A percentile compares a stretch with the other conserved stretches of the same genome.
phyloP scores from a whole-genome alignment of 768 basidiomycete genomes.

The Astraeus odoratus region DNA sequence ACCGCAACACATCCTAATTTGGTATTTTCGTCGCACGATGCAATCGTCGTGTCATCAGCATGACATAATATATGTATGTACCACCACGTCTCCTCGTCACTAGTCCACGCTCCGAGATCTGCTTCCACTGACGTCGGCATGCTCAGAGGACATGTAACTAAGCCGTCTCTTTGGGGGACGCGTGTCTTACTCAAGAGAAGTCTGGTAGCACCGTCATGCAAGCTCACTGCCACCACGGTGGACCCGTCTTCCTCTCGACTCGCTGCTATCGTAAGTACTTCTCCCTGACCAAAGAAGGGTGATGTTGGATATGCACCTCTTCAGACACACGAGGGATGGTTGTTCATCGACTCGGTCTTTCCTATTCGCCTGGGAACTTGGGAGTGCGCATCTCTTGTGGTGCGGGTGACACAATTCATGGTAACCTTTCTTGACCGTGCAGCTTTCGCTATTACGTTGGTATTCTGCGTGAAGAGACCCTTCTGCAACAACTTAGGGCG shows the following conservation, averaged over 20 bases:
- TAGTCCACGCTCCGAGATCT: too few relatives aligned
- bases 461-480: constrained; percentile 48
- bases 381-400: constrained; percentile 48
- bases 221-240: too few relatives aligned
- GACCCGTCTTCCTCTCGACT: too few relatives aligned
- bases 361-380: constrained; percentile 63
- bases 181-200: not conserved
- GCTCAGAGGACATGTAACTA: not conserved
- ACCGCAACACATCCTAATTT: not conserved
- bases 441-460: constrained; percentile 65
- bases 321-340: constrained; percentile 42
- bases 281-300: too few relatives aligned
- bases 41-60: not conserved
- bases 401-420: constrained; percentile 1
- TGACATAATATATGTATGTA: not conserved
- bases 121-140: not conserved
- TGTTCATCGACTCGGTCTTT: constrained; percentile 76
- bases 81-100: not conserved
- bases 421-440: constrained; percentile 5
- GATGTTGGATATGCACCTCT: too few relatives aligned
- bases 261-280: too few relatives aligned
- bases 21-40: constrained; percentile 11
- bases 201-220: constrained; percentile 7
- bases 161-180: not conserved
- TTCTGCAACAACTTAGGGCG: constrained; percentile 41